A percentile compares a stretch with the other conserved stretches of the same genome.
Evolutionary conservation across 306 rosid species (phyloP).

Genomic region (Quercus agrifolia): DNA sequence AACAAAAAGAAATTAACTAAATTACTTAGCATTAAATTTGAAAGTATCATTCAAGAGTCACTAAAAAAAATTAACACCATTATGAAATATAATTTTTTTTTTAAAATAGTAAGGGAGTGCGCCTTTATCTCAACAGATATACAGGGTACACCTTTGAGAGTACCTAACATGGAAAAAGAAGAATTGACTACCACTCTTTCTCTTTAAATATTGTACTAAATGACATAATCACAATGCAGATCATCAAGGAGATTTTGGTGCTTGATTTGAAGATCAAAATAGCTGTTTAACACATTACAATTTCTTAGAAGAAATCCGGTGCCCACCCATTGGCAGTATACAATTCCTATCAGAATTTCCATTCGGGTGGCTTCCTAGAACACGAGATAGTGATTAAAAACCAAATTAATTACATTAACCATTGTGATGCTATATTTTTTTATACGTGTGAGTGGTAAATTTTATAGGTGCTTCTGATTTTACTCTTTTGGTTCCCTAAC

Average conservation of each 20-base stretch:
- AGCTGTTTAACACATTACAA: neutral
- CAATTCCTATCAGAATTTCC: neutral
- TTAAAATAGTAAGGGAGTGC: neutral
- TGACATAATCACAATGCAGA: neutral
- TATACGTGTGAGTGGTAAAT: neutral
- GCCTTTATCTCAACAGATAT: slow-evolving; percentile 96
- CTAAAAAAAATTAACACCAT: slow-evolving; percentile 1
- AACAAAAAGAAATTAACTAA: neutral
- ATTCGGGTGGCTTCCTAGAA: neutral
- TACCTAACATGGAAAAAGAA: slow-evolving; percentile 46
- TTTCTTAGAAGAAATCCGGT: neutral
- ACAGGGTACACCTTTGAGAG: slow-evolving; percentile 47
- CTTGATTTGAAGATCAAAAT: neutral
- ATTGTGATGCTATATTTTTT: neutral
- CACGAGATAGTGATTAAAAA: neutral
- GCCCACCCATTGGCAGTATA: neutral
- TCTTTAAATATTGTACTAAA: neutral
- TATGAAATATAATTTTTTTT: neutral
- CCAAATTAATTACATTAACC: neutral
- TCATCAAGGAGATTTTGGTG: neutral
- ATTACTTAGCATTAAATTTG: neutral
- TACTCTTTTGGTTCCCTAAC: no score
- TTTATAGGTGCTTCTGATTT: no score
- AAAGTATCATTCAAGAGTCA: slow-evolving; percentile 1
- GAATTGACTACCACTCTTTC: slow-evolving; percentile 9